Evolutionary conservation across 202 grass and related monocot genomes (phyloP), one percentile per base, ranked within the genome.

Genomic region (Schoenoplectus tabernaemontani): DNA sequence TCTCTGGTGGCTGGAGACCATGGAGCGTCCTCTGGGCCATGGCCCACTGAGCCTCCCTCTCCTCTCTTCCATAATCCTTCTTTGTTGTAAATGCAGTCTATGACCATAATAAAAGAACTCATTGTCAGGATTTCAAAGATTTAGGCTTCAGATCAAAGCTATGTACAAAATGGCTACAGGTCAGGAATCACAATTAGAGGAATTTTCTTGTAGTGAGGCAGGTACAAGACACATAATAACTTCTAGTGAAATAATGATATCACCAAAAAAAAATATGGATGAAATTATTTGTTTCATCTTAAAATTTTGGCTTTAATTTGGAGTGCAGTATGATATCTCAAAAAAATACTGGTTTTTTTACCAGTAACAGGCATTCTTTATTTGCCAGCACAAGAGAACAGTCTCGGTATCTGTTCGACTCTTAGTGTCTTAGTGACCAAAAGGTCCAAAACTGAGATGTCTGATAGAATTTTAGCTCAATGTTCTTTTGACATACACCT

Each of bases 1-100:
- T 54, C 20, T 92, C 88, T 0, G 87, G 48, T 4, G 90, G 83
- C 47, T 86, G 85, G 38, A 99, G 92, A 32, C 96, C 96, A 75
- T 93, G 96, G 34, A 89, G 85, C 15, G 92, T 99, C 22, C 96
- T 88, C 86, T 99, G 92, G 38, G 96, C 90, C 60, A 78, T 93
- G 12, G 96, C 96, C 96, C 96, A 99, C 83, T 91, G 85, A 54
- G 92, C 85, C 81, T 99, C 90, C 22, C 96, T 87, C 77, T 99
- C 90, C 81, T 91, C 90, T 32, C 80, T 86, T 1, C 96, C 96
- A 19, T 99, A 99, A 81, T 99, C 90, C 85, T 99, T 93, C 86
- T 99, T 99, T 9, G 79, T 82, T 32, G 96, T 93, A 84, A 99
- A 99, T 7, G 86, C 87, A 22, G 88, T 84, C 96, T 93, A 86